A percentile compares a stretch with the other conserved stretches of the same genome.
These are phyloP conservation scores for Globisporangium nunn DNA, from an alignment of 352 stramenopile genomes.

Conservation along the genomic window DNA sequence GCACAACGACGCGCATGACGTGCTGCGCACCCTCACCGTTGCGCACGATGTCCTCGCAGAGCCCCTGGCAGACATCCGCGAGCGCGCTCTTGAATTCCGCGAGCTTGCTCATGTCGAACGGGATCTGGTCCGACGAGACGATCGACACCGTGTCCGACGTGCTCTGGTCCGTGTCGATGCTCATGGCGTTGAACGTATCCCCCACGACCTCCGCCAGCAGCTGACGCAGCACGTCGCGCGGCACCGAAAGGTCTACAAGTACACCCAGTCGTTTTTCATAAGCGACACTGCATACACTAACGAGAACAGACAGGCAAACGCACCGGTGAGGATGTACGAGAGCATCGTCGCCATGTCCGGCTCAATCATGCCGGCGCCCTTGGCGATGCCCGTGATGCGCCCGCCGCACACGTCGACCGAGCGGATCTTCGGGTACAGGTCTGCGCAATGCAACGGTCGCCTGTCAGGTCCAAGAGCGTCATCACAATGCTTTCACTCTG, in stretches of 20 bases:
- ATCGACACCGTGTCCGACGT: slow-evolving; percentile 97
- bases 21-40: slow-evolving; percentile 98
- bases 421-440: slow-evolving; percentile 89
- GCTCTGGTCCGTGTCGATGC: slow-evolving; percentile 97
- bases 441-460: slow-evolving; percentile 13
- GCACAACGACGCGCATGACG: slow-evolving; percentile 93
- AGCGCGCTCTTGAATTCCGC: slow-evolving; percentile 90
- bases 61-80: slow-evolving; percentile 86
- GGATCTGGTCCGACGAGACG: slow-evolving; percentile 92
- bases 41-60: slow-evolving; percentile 96
- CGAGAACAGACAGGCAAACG: slow-evolving; percentile 15
- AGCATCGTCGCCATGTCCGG: slow-evolving; percentile 95
- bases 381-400: slow-evolving; percentile 96
- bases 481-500: neutral
- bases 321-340: slow-evolving; percentile 80
- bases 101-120: slow-evolving; percentile 70
- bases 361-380: slow-evolving; percentile 99
- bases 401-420: slow-evolving; percentile 75
- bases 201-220: slow-evolving; percentile 75
- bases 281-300: neutral
- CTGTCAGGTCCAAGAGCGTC: neutral
- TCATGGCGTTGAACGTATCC: slow-evolving; percentile 91
- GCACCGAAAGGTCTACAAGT: slow-evolving; percentile 55
- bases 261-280: neutral
- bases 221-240: slow-evolving; percentile 72